Percentiles rank a stretch among this genome's conserved stretches.
Conservation (phyloP, 805 yeast species). For the Diddensiella santjacobensis region DNA sequence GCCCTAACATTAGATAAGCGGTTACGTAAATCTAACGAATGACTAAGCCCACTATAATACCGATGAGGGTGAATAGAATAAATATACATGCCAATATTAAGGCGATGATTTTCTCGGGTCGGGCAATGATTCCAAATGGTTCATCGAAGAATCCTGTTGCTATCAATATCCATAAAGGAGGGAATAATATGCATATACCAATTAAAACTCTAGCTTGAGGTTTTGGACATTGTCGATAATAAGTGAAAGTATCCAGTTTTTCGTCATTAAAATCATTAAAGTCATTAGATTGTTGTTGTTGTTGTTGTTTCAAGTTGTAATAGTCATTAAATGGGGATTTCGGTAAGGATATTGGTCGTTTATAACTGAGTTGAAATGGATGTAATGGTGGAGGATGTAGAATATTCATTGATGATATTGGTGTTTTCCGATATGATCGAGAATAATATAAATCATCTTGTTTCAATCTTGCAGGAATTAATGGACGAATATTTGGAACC, state of each 20-base stretch:
- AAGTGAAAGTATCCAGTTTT: not conserved
- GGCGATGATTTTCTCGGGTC: conserved; percentile 30
- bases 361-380: not conserved
- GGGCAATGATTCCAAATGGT: conserved; percentile 32
- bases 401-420: not conserved
- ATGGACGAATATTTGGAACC: not conserved
- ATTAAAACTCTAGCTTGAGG: not conserved
- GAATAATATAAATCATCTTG: not conserved
- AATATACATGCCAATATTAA: conserved; percentile 28
- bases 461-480: not conserved
- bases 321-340: not conserved
- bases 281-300: not conserved
- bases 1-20: no score
- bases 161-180: conserved; percentile 39
- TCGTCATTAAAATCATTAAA: not conserved
- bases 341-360: not conserved
- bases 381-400: not conserved
- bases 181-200: conserved; percentile 28
- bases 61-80: no score
- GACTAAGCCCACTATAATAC: no score
- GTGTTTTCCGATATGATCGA: not conserved
- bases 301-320: not conserved
- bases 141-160: conserved; percentile 37
- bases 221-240: conserved; percentile 2
- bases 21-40: no score